Evolutionary conservation across 2,329 filamentous ascomycete species (phyloP).

Genomic region (Colletotrichum agaves): DNA sequence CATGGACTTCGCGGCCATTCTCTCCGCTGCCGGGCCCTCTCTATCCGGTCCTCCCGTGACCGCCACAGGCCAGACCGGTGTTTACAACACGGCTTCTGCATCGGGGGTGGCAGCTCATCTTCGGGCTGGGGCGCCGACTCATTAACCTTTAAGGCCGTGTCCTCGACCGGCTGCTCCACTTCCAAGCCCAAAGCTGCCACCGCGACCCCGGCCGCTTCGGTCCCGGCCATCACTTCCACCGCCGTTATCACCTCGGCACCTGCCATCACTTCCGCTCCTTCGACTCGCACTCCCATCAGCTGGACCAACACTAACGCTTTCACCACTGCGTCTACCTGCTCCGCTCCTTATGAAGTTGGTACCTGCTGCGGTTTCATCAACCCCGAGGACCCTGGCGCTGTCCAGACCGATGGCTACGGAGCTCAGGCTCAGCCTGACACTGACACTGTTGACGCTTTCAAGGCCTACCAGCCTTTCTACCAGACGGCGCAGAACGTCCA

Average conservation of each 20-base stretch:
- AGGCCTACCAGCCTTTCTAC: constrained; percentile 12
- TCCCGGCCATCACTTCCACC: not conserved
- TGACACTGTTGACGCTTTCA: constrained; percentile 12
- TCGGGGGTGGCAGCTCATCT: not conserved
- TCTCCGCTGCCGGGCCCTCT: not conserved
- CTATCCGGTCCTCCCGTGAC: constrained; percentile 17
- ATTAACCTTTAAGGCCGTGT: not conserved
- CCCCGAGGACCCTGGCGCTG: constrained; percentile 32
- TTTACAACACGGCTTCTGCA: constrained; percentile 19
- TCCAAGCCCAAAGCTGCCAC: not conserved
- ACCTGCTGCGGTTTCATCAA: constrained; percentile 32
- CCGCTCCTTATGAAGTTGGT: constrained; percentile 21
- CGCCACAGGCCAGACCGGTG: constrained; percentile 11
- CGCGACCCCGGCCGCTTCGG: not conserved
- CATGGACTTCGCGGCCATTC: constrained; percentile 17
- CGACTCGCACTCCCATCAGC: constrained; percentile 26
- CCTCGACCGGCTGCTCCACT: not conserved
- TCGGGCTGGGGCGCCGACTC: not conserved
- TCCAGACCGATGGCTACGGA: constrained; percentile 20
- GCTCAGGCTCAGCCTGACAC: constrained; percentile 22
- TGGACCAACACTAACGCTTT: constrained; percentile 29
- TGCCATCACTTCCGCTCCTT: constrained; percentile 6
- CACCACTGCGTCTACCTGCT: constrained; percentile 15
- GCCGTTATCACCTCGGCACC: constrained; percentile 3
- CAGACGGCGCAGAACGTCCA: not conserved